phyloP scores from a whole-genome alignment of 768 basidiomycete species.

The Crucibulum laeve region DNA sequence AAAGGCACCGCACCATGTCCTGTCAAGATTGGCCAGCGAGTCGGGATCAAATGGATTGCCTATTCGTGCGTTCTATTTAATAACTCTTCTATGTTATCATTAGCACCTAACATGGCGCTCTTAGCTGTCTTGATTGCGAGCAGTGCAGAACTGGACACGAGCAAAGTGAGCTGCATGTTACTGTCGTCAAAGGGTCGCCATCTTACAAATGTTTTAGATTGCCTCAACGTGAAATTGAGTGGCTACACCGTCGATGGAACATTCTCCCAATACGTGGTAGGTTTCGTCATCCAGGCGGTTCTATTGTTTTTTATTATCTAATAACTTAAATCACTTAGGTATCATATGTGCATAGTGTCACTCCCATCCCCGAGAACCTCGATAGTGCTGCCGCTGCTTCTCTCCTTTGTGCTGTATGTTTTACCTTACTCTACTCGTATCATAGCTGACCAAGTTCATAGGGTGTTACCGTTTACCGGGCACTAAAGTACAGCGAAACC shows the following conservation, averaged over 20 bases:
- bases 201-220: slow-evolving; percentile 35
- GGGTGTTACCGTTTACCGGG: slow-evolving; percentile 86
- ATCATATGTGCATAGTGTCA: slow-evolving; percentile 71
- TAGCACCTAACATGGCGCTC: not conserved
- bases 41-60: slow-evolving; percentile 82
- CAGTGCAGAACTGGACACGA: slow-evolving; percentile 74
- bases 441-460: slow-evolving; percentile 14
- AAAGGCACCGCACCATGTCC: slow-evolving; percentile 51
- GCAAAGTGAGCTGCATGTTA: slow-evolving; percentile 45
- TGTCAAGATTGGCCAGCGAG: slow-evolving; percentile 73
- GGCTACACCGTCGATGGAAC: slow-evolving; percentile 80
- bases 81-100: not conserved
- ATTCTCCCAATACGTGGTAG: slow-evolving; percentile 63
- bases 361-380: slow-evolving; percentile 70
- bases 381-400: slow-evolving; percentile 67
- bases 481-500: slow-evolving; percentile 67
- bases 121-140: slow-evolving; percentile 66
- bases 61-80: slow-evolving; percentile 33
- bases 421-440: not conserved
- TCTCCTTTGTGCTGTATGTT: slow-evolving; percentile 69
- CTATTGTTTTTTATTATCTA: not conserved
- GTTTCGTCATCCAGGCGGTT: slow-evolving; percentile 10
- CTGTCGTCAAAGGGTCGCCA: not conserved
- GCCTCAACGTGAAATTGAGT: slow-evolving; percentile 50
- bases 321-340: slow-evolving; percentile 25